Evolutionary conservation across 163 green algal genomes (phyloP), one percentile per base, ranked within the genome.

Genomic region (Prototheca wickerhamii): DNA sequence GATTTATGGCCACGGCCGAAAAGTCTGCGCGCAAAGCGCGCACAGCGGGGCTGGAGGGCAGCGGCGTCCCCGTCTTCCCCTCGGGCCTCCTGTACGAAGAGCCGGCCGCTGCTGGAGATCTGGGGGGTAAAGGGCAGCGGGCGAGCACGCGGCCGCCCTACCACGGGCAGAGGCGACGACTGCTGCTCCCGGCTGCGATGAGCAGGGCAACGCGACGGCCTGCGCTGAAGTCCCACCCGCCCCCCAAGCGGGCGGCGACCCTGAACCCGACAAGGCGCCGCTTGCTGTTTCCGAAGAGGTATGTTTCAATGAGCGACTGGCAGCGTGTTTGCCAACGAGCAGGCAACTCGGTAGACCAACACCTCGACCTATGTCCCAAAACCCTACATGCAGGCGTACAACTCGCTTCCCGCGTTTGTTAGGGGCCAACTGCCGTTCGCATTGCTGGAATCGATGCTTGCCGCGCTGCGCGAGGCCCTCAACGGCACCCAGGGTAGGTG

Each of bases 331-430:
- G 37, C 10, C 15, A 10, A 44, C 15, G 10, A 44, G 15, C 10
- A 10, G 15, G 10, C 37, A 44, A 15, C 37, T 44, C 15, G 10
- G 10, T 10, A 15, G 10, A 21, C 1, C 15, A 21, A 44, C 10
- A 10, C 15, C 37, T 21, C 37, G 10, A 10, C 15, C 37, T 44
- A 10, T 15, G 15, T 0, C 37, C 37, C 37, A 44, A 10, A 44
- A 44, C 10, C n/a, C n/a, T n/a, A n/a, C 7, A 49, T n/a, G 12
- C 35, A 17, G 0, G 43, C 69, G 32, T 77, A 73, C 40, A n/a
- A 25, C 3, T 50, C 49, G 12, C 42, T 77, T 51, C 71, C 71
- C 21, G 57, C 54, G 1, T 77, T 77, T 37, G 70, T 77, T 4
- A 40, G 50, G 46, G 37, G 33, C 18, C 65, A 73, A 37, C 55